Evolutionary conservation across 2,329 filamentous ascomycete species (phyloP).

Genomic region (Annulohypoxylon truncatum): DNA sequence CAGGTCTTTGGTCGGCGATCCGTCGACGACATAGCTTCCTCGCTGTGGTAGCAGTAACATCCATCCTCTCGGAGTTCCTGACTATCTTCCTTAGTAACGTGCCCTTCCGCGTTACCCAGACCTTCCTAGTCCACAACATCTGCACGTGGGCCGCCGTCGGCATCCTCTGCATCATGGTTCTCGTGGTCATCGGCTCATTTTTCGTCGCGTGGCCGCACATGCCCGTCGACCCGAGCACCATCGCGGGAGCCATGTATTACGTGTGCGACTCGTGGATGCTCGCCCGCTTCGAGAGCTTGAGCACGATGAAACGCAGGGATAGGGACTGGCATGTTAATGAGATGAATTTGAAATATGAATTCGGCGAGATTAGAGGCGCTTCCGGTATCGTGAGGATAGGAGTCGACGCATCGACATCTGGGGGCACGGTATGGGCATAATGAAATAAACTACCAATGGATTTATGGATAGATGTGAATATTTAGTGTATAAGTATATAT

Average conservation of each 20-base stretch:
- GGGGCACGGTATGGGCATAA: slow-evolving; percentile 13
- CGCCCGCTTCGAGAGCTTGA: slow-evolving; percentile 47
- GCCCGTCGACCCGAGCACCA: slow-evolving; percentile 52
- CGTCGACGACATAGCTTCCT: slow-evolving; percentile 51
- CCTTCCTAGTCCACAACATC: slow-evolving; percentile 48
- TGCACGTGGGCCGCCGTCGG: slow-evolving; percentile 51
- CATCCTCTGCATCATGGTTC: slow-evolving; percentile 53
- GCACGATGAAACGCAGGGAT: slow-evolving; percentile 44
- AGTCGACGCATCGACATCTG: slow-evolving; percentile 43
- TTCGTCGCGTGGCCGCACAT: slow-evolving; percentile 52
- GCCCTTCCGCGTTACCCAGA: slow-evolving; percentile 53
- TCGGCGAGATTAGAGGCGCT: slow-evolving; percentile 50
- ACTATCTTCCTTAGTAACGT: slow-evolving; percentile 55
- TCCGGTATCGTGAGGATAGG: slow-evolving; percentile 45
- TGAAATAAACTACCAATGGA: slow-evolving; percentile 1
- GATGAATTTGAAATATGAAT: slow-evolving; percentile 49
- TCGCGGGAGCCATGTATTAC: slow-evolving; percentile 53
- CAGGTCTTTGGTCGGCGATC: slow-evolving; percentile 50
- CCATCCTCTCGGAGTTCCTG: slow-evolving; percentile 54
- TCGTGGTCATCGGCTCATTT: slow-evolving; percentile 51
- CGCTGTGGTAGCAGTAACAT: slow-evolving; percentile 48
- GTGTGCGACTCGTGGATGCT: slow-evolving; percentile 52
- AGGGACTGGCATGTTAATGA: slow-evolving; percentile 48
- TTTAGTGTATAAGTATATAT: neutral
- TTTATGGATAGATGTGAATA: slow-evolving; percentile 1